Evolutionary conservation across 352 stramenopile species (phyloP).

Genomic region (Globisporangium paroecandrum): DNA sequence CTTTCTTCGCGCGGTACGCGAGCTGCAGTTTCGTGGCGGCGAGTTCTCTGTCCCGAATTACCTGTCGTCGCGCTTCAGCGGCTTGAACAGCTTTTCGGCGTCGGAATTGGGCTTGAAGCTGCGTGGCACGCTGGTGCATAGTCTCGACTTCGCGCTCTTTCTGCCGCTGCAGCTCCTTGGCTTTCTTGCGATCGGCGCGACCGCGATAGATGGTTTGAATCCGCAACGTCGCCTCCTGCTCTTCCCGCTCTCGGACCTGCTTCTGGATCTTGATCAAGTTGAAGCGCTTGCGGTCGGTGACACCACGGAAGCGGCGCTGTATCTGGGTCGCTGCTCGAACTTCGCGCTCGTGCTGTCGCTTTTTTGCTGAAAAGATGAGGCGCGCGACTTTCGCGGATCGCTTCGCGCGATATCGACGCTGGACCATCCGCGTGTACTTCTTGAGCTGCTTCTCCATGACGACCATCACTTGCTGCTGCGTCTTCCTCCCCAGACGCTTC

Average conservation of each 20-base stretch:
- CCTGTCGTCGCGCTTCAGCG: conserved; percentile 25
- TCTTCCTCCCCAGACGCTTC: conserved; percentile 28
- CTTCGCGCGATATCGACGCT: conserved; percentile 57
- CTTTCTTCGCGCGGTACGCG: conserved; percentile 45
- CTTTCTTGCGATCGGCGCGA: conserved; percentile 40
- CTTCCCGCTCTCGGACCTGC: conserved; percentile 27
- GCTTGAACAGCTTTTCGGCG: conserved; percentile 34
- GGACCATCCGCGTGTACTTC: conserved; percentile 40
- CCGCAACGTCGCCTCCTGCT: conserved; percentile 38
- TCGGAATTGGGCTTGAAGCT: conserved; percentile 54
- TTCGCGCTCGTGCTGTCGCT: conserved; percentile 34
- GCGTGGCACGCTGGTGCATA: conserved; percentile 34
- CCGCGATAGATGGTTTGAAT: conserved; percentile 65
- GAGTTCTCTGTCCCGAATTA: conserved; percentile 28
- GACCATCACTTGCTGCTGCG: conserved; percentile 31
- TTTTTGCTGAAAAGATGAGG: conserved; percentile 28
- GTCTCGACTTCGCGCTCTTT: conserved; percentile 31
- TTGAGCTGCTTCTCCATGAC: conserved; percentile 46
- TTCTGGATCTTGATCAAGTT: conserved; percentile 28
- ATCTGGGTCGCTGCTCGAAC: conserved; percentile 40
- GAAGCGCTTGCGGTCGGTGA: conserved; percentile 33
- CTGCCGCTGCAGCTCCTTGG: conserved; percentile 28
- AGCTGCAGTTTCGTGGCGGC: conserved; percentile 61
- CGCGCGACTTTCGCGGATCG: conserved; percentile 38
- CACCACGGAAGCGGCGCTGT: conserved; percentile 54